These are phyloP conservation scores for Oryza australiensis DNA, from an alignment of 176 grass and related monocot genomes.

Conservation along the genomic window DNA sequence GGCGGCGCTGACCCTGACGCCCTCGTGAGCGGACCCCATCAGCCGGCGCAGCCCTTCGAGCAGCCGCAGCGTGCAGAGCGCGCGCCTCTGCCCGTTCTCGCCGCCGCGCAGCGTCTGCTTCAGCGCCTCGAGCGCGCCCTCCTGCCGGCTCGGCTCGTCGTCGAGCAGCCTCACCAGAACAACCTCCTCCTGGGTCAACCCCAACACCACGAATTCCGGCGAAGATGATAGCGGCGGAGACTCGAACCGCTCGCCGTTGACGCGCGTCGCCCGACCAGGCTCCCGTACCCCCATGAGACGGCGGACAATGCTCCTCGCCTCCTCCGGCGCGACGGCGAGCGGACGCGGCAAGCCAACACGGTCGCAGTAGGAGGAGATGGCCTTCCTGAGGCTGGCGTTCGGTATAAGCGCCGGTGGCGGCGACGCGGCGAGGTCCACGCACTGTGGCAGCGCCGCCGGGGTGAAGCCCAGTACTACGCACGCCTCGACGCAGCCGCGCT, in stretches of 20 bases:
- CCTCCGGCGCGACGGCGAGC: slow-evolving; percentile 9
- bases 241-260: not conserved
- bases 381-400: slow-evolving; percentile 41
- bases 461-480: slow-evolving; percentile 40
- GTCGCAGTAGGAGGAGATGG: slow-evolving; percentile 52
- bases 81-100: slow-evolving; percentile 11
- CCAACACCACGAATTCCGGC: not conserved
- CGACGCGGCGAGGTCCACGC: slow-evolving; percentile 33
- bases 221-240: not conserved
- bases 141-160: slow-evolving; percentile 21
- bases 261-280: not conserved
- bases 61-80: slow-evolving; percentile 43
- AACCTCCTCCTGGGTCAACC: not conserved
- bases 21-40: slow-evolving; percentile 27
- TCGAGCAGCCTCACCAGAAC: slow-evolving; percentile 5
- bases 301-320: not conserved
- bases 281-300: not conserved
- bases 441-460: not conserved
- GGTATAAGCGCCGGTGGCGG: slow-evolving; percentile 39
- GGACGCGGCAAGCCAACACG: slow-evolving; percentile 27
- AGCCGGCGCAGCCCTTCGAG: slow-evolving; percentile 38
- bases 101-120: slow-evolving; percentile 11
- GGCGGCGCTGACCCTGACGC: slow-evolving; percentile 34
- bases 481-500: slow-evolving; percentile 52
- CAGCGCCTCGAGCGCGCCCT: slow-evolving; percentile 1